These are phyloP conservation scores for Cryphonectria nitschkei DNA, from an alignment of 2,329 filamentous ascomycete species.

Conservation along the genomic window DNA sequence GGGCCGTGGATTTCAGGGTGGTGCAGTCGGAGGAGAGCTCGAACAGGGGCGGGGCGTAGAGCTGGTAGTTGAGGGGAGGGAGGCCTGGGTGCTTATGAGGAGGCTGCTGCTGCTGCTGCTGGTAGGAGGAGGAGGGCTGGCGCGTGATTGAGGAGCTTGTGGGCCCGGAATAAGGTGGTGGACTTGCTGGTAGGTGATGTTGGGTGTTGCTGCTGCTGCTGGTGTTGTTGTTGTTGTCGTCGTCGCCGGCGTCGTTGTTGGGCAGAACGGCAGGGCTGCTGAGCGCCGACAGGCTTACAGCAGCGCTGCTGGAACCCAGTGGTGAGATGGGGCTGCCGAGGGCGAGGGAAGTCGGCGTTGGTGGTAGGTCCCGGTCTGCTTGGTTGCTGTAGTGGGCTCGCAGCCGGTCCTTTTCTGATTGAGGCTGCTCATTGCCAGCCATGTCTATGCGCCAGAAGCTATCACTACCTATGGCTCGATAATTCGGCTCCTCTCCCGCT, in stretches of 20 bases:
- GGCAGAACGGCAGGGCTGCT: background rate
- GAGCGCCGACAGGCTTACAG: conserved; percentile 1
- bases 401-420: conserved; percentile 26
- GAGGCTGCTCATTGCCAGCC: conserved; percentile 26
- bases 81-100: conserved; percentile 50
- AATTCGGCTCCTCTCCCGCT: background rate
- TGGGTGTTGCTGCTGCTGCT: background rate
- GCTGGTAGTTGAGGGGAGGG: conserved; percentile 53
- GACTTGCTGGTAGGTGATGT: conserved; percentile 25
- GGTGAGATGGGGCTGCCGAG: conserved; percentile 16
- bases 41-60: conserved; percentile 57
- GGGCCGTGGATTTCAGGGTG: conserved; percentile 50
- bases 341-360: conserved; percentile 11
- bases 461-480: background rate
- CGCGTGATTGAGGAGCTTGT: conserved; percentile 29
- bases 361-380: conserved; percentile 12
- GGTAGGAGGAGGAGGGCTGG: conserved; percentile 30
- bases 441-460: background rate
- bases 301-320: background rate
- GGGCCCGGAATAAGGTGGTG: conserved; percentile 43
- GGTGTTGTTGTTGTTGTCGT: background rate
- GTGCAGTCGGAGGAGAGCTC: conserved; percentile 53
- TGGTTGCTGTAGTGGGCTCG: conserved; percentile 19
- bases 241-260: background rate
- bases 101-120: conserved; percentile 37